phyloP scores from a whole-genome alignment of 2,329 filamentous ascomycete genomes.

The Aspergillus ibericus region DNA sequence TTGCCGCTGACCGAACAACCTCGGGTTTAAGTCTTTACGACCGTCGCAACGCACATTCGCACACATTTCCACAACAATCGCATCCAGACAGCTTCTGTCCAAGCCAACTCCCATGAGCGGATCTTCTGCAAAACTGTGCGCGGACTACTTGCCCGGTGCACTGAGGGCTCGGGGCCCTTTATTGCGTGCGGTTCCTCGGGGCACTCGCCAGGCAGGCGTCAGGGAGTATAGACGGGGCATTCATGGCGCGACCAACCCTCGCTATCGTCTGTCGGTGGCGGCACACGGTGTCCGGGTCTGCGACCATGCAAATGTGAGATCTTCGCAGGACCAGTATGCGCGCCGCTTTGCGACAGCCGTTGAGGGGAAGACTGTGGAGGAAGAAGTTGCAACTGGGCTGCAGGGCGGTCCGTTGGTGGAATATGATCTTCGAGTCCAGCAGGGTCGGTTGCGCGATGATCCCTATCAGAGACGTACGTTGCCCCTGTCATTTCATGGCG shows the following conservation, averaged over 20 bases:
- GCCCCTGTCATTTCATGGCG: not conserved
- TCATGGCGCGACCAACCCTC: conserved; percentile 11
- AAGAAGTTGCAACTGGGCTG: conserved; percentile 9
- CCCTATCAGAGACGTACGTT: conserved; percentile 79
- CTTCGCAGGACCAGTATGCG: conserved; percentile 3
- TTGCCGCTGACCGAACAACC: conserved; percentile 12
- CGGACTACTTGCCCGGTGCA: conserved; percentile 29
- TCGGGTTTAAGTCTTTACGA: not conserved
- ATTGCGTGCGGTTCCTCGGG: conserved; percentile 21
- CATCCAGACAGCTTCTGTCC: not conserved
- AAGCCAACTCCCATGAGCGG: conserved; percentile 28
- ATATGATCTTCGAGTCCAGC: conserved; percentile 78
- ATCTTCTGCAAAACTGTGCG: conserved; percentile 32
- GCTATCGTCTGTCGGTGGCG: not conserved
- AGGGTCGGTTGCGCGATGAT: conserved; percentile 77
- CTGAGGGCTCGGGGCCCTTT: conserved; percentile 23
- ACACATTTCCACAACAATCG: not conserved
- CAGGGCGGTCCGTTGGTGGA: conserved; percentile 73
- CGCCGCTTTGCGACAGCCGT: conserved; percentile 20
- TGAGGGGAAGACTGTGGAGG: conserved; percentile 7
- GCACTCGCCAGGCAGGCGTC: conserved; percentile 17
- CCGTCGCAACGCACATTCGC: conserved; percentile 1
- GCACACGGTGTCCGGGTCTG: not conserved
- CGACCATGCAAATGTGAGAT: conserved; percentile 1
- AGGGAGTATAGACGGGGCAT: conserved; percentile 19